A percentile compares a stretch with the other conserved stretches of the same genome.
phyloP scores from a whole-genome alignment of 371 early-diverging fungal species.

The Neoconidiobolus thromboides region DNA sequence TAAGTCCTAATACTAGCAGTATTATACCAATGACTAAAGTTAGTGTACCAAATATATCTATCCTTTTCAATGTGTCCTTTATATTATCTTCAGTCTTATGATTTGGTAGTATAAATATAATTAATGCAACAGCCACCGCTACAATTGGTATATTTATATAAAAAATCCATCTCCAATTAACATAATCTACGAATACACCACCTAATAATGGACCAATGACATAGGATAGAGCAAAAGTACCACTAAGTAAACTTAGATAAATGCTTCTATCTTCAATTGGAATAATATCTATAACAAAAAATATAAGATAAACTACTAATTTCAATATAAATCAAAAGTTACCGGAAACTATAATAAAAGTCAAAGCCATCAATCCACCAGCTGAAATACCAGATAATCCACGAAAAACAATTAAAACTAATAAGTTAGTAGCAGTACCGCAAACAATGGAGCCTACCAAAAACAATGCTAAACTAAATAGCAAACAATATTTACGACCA shows the following conservation, averaged over 20 bases:
- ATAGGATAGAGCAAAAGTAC: not conserved
- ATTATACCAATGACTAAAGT: not conserved
- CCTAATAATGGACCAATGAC: not conserved
- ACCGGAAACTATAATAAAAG: constrained; percentile 45
- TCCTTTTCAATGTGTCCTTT: not conserved
- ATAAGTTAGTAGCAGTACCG: constrained; percentile 27
- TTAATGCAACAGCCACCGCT: constrained; percentile 11
- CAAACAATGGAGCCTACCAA: constrained; percentile 31
- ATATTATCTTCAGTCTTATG: not conserved
- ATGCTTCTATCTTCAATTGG: not conserved
- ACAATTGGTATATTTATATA: constrained; percentile 28
- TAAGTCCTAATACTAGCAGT: constrained; percentile 5
- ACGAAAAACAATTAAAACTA: constrained; percentile 44
- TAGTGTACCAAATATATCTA: not conserved
- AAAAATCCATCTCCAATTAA: constrained; percentile 15
- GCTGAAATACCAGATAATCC: constrained; percentile 63
- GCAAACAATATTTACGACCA: constrained; percentile 35
- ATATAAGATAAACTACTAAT: no score
- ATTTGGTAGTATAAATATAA: constrained; percentile 5
- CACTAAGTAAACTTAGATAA: not conserved
- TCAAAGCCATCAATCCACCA: constrained; percentile 44
- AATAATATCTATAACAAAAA: constrained; percentile 37
- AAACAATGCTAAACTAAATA: constrained; percentile 30
- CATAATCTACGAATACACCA: not conserved
- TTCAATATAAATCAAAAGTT: no score